Percentiles rank a stretch among this genome's conserved stretches.
These are phyloP conservation scores for Calocybe cyanea DNA, from an alignment of 768 basidiomycete species.

Conservation along the genomic window DNA sequence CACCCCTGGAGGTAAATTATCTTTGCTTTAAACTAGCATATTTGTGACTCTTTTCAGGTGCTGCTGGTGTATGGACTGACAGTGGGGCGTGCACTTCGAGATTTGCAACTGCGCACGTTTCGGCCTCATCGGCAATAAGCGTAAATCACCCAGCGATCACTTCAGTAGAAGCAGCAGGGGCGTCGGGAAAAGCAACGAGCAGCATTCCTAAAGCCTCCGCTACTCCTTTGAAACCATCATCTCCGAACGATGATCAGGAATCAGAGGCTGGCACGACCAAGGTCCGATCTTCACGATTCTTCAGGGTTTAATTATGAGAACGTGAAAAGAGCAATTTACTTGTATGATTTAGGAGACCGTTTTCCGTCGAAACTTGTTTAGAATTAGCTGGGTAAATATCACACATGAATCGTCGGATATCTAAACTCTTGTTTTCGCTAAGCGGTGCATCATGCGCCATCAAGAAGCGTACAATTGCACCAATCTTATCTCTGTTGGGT, in stretches of 20 bases:
- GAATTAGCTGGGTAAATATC: too few species aligned
- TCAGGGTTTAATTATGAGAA: slow-evolving; percentile 2
- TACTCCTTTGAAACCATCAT: not conserved
- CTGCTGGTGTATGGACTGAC: slow-evolving; percentile 31
- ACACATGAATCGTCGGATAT: too few species aligned
- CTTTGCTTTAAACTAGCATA: slow-evolving; percentile 40
- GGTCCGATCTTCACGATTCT: slow-evolving; percentile 11
- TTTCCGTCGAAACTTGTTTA: too few species aligned
- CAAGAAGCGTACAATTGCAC: too few species aligned
- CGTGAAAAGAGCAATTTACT: not conserved
- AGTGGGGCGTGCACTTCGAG: slow-evolving; percentile 24
- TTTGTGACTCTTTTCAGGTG: slow-evolving; percentile 19
- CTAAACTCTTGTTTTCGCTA: too few species aligned
- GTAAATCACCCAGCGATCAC: not conserved
- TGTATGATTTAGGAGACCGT: not conserved
- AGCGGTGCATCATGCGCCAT: too few species aligned
- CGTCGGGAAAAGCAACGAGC: slow-evolving; percentile 9
- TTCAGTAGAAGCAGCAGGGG: not conserved
- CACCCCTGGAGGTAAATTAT: not conserved
- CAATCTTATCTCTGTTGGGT: too few species aligned
- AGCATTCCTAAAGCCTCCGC: slow-evolving; percentile 4
- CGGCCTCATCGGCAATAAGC: not conserved
- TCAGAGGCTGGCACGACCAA: not conserved
- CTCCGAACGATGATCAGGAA: not conserved
- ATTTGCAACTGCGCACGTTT: slow-evolving; percentile 1